These are phyloP conservation scores for Penicillium maclennaniae DNA, from an alignment of 495 filamentous ascomycete species.

Conservation along the genomic window DNA sequence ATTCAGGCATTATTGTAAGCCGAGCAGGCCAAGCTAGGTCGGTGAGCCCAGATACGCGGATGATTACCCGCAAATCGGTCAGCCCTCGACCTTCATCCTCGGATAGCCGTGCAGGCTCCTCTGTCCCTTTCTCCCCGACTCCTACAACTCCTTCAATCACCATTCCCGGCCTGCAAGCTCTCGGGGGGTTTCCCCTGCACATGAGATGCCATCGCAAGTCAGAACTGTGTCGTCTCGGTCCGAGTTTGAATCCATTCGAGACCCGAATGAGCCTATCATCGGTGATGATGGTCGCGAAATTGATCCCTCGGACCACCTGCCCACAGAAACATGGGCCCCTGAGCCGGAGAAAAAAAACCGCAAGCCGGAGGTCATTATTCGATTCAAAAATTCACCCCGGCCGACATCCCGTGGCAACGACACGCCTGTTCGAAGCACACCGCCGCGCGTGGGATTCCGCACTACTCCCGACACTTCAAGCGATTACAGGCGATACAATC, in stretches of 20 bases:
- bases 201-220: slow-evolving; percentile 42
- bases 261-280: slow-evolving; percentile 56
- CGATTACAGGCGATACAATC: slow-evolving; percentile 14
- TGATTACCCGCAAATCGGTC: slow-evolving; percentile 64
- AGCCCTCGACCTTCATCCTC: slow-evolving; percentile 64
- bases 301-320: slow-evolving; percentile 91
- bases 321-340: slow-evolving; percentile 86
- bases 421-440: slow-evolving; percentile 8
- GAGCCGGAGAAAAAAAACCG: slow-evolving; percentile 79
- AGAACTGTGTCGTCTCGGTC: slow-evolving; percentile 34
- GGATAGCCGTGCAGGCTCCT: slow-evolving; percentile 52
- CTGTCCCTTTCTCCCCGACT: slow-evolving; percentile 87
- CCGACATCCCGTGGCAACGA: slow-evolving; percentile 27
- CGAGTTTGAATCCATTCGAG: slow-evolving; percentile 33
- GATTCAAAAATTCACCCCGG: slow-evolving; percentile 45
- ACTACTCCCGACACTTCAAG: slow-evolving; percentile 16
- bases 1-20: slow-evolving; percentile 10
- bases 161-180: slow-evolving; percentile 28
- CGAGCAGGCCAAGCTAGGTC: slow-evolving; percentile 42
- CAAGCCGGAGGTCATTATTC: slow-evolving; percentile 52
- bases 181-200: slow-evolving; percentile 34
- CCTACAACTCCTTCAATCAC: slow-evolving; percentile 52
- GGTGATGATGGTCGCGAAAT: slow-evolving; percentile 81
- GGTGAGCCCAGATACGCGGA: slow-evolving; percentile 53
- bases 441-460: slow-evolving; percentile 25